phyloP scores from a whole-genome alignment of 306 rosid species.

The Gynostemma pentaphyllum region DNA sequence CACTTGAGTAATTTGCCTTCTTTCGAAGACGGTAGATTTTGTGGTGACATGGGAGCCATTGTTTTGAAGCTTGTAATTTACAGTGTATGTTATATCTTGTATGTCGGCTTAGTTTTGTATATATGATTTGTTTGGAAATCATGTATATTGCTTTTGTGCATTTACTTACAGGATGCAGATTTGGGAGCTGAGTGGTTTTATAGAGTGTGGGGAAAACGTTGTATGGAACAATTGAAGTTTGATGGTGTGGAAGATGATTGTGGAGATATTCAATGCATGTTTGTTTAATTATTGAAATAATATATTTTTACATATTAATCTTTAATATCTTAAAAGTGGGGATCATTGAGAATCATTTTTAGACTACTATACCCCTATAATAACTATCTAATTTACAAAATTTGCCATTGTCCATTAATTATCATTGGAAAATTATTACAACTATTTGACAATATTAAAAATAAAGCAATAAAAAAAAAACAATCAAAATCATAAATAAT shows the following conservation, averaged over 20 bases:
- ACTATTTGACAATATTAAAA: no score
- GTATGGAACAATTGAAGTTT: neutral
- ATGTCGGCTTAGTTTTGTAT: conserved; percentile 1
- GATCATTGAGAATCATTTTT: no score
- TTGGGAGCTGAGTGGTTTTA: conserved; percentile 1
- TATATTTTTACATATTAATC: no score
- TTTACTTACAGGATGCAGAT: conserved; percentile 2
- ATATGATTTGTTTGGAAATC: conserved; percentile 9
- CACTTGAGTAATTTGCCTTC: conserved; percentile 4
- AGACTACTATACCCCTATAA: no score
- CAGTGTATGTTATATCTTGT: conserved; percentile 13
- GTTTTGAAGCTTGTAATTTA: conserved; percentile 4
- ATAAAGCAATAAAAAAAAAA: no score
- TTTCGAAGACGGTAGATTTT: conserved; percentile 6
- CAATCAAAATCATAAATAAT: no score
- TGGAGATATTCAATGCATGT: no score
- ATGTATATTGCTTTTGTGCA: neutral
- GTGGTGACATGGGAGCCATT: neutral
- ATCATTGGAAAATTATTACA: no score
- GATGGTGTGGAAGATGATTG: neutral
- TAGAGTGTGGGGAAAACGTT: neutral
- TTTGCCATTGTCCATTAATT: no score
- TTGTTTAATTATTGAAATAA: no score
- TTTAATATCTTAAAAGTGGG: no score
- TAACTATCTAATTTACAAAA: no score